Percentiles rank a stretch among this genome's conserved stretches.
Evolutionary conservation across 2,329 filamentous ascomycete species (phyloP).

Genomic region (Aspergillus luchuensis): DNA sequence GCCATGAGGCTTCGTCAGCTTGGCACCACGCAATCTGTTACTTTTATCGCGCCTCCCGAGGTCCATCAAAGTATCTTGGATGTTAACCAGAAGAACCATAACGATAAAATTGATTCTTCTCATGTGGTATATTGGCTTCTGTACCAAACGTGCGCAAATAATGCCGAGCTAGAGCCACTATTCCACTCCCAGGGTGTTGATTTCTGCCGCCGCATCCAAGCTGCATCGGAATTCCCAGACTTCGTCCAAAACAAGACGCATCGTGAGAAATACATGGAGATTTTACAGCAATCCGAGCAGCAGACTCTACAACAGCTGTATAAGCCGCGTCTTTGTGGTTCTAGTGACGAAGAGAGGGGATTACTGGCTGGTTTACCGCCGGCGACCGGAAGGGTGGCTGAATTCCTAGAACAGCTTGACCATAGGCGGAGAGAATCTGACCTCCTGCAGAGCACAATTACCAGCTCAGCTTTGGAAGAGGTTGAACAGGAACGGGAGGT

Average conservation of each 20-base stretch:
- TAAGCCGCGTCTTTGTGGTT: constrained; percentile 34
- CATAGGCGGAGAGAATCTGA: constrained; percentile 40
- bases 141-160: constrained; percentile 62
- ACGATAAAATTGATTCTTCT: constrained; percentile 44
- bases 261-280: constrained; percentile 45
- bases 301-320: constrained; percentile 64
- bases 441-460: constrained; percentile 48
- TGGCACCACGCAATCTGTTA: constrained; percentile 57
- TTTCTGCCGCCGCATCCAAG: constrained; percentile 60
- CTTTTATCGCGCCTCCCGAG: constrained; percentile 59
- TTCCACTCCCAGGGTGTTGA: constrained; percentile 63
- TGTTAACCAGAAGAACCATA: constrained; percentile 33
- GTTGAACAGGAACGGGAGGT: constrained; percentile 61
- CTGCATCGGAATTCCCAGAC: constrained; percentile 45
- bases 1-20: constrained; percentile 68
- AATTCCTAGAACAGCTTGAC: constrained; percentile 38
- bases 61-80: constrained; percentile 64
- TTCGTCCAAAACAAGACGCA: constrained; percentile 42
- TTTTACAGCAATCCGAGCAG: constrained; percentile 56
- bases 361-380: no score
- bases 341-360: constrained; percentile 17
- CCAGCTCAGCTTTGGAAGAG: constrained; percentile 60
- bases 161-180: constrained; percentile 61
- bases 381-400: constrained; percentile 26
- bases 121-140: constrained; percentile 65